Base-by-base conservation (phyloP, 2,329 filamentous ascomycete genomes). In the Ophiostoma novo-ulmi region DNA sequence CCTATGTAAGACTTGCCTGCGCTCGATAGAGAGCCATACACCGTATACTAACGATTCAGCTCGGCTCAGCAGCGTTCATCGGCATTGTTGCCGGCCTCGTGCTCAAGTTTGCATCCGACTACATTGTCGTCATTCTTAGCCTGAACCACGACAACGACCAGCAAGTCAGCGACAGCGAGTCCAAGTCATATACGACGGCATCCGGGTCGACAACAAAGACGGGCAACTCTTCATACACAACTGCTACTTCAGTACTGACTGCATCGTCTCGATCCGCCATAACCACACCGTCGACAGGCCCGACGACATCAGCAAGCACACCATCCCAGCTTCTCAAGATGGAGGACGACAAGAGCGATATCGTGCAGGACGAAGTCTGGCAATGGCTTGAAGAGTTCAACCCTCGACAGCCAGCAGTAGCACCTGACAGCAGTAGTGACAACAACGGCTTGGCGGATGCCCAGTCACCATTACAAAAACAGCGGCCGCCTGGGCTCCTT, bases 41-140 rank as follows among this genome's bases (percentile, higher is more conserved):
- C 5, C 7, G 35, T 11, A 36, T n/a, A 65, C 61, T 65, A 39
- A 65, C 61, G n/a, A n/a, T 1, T 13, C 44, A 71, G 63, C 71
- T 93, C 66, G 88, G 88, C 67, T 84, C 88, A 35, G 92, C 91
- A 8, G 84, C 86, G 41, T 78, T 91, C 22, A 82, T 92, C 69
- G 92, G 92, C n/a, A 80, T 89, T 69, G 68, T 87, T 13, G 81
- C 88, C 38, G 91, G 91, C 69, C 78, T 88, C 68, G 74, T 85
- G 22, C 78, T 93, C 63, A 84, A 87, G 75, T 79, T 87, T 69
- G 82, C 83, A 22, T 89, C 88, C 71, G 82, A 80, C 71, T 76
- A 85, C 71, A 78, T 91, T 69, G 82, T 85, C 5, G 82, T 85
- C 1, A 74, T 83, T 1, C 81, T 88, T 71, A 80, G 81, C 70